Evolutionary conservation across 768 basidiomycete genomes (phyloP).

Genomic region (Termitomyces heimii): DNA sequence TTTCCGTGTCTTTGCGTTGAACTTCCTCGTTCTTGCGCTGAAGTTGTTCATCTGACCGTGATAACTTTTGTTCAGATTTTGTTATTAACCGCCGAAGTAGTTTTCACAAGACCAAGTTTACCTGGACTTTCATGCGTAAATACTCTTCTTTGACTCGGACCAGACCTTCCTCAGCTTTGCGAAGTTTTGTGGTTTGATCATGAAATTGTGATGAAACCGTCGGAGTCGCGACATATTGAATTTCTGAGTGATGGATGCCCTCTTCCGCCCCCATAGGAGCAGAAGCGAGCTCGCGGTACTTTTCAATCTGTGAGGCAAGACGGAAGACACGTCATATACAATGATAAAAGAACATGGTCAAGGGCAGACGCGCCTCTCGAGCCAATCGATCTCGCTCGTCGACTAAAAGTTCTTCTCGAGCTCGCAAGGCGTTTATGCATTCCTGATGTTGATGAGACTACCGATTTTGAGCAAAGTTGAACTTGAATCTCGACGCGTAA

Average conservation of each 20-base stretch:
- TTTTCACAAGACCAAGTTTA: background rate
- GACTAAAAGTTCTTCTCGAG: background rate
- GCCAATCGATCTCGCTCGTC: constrained; percentile 3
- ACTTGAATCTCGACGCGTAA: background rate
- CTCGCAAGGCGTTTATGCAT: background rate
- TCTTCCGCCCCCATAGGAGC: background rate
- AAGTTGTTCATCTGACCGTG: background rate
- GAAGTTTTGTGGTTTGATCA: constrained; percentile 12
- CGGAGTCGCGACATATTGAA: background rate
- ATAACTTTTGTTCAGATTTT: background rate
- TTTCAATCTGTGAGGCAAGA: background rate
- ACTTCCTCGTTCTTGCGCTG: background rate
- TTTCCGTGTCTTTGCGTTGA: background rate
- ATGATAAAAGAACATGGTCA: background rate
- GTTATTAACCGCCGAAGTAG: background rate
- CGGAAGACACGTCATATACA: background rate
- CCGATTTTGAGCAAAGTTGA: background rate
- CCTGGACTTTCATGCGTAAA: constrained; percentile 21
- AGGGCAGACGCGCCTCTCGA: constrained; percentile 22
- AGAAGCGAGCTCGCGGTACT: background rate
- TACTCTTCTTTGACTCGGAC: constrained; percentile 25
- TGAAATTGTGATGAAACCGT: background rate
- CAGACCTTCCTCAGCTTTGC: constrained; percentile 23
- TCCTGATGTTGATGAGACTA: background rate
- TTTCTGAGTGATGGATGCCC: background rate